Evolutionary conservation across 257 asterid species (phyloP), one percentile per base, ranked within the genome.

Genomic region (Apocynum venetum): DNA sequence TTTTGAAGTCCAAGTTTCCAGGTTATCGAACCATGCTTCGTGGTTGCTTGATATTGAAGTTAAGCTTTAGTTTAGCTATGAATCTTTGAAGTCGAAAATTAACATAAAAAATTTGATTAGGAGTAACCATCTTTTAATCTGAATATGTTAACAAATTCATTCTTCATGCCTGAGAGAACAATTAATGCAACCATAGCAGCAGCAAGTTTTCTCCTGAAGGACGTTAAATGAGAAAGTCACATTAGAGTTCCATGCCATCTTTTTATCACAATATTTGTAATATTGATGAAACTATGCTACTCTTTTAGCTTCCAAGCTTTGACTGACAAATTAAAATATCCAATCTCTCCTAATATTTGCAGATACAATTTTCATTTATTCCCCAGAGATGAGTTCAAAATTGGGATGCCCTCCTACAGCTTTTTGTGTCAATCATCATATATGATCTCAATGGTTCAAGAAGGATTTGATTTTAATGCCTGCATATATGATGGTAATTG

Each of bases 311-410:
- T 40, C 12, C 49, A 5, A 69, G 76, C 20, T 46, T 35, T 5
- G 48, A n/a, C 31, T 53, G 11, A 57, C 48, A 13, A 55, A 60
- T 79, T 61, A 13, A 55, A 38, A 64, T 73, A 53, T 71, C 68
- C 52, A 35, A 40, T 74, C 59, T 79, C 52, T 66, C 64, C 56
- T 75, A 72, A 71, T 80, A 70, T 76, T 57, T 87, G 91, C 91
- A 91, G 98, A 86, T 95, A 89, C 84, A 91, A 93, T 85, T 95
- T 95, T 84, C 97, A 93, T 82, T 83, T 95, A 87, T 95, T 95
- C 83, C 99, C 99, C 41, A 84, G 99, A 81, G 96, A 93, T 84
- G 98, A 93, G 88, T 79, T 95, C 86, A 93, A 83, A 80, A 78
- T 84, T 25, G 96, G 94, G 87, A 89, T 90, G 97, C 99, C 98